Evolutionary conservation across 331 rosid genomes (phyloP), one percentile per base, ranked within the genome.

Genomic region (Acacia pycnantha): DNA sequence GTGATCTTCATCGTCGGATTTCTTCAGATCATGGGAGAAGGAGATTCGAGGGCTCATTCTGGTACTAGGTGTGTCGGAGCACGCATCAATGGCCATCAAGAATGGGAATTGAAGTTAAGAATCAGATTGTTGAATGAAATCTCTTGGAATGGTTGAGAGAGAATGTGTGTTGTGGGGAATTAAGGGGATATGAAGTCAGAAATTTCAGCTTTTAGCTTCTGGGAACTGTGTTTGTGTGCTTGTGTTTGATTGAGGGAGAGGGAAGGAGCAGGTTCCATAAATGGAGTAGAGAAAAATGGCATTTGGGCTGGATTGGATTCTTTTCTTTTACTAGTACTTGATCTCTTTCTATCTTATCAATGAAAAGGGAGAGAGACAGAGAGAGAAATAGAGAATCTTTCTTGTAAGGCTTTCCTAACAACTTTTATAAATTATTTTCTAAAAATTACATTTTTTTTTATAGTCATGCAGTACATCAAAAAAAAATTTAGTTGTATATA

Each of bases 11-110:
- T 80, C 89, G 54, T 82, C 87, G 11, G 88, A 4, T 62, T 81
- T 85, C 70, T 86, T 90, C 16, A 96, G 91, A 91, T 96, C 99
- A 54, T 89, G 85, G 9, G 99, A 96, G 79, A 96, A 94, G 14
- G 99, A 96, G 88, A 96, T 90, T 62, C 98, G 86, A 18, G 99
- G 97, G 83, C 99, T 95, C 83, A 92, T 85, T 56, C 90, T 90
- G 2, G 90, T 19, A 73, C 84, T 92, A 24, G 90, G 85, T 76
- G 84, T 88, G 90, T 95, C 98, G 4, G 93, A 87, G 84, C 83
- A 86, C 2, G 94, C 88, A 77, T 91, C 93, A 13, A 92, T 83
- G 13, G 94, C 97, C 98, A 96, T 93, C 4, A 64, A 62, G 41
- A 47, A 24, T 15, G 43, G 59, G 35, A n/a, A 3, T 15, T 15